phyloP scores from a whole-genome alignment of 768 basidiomycete species.

The Pulveroboletus sp. region DNA sequence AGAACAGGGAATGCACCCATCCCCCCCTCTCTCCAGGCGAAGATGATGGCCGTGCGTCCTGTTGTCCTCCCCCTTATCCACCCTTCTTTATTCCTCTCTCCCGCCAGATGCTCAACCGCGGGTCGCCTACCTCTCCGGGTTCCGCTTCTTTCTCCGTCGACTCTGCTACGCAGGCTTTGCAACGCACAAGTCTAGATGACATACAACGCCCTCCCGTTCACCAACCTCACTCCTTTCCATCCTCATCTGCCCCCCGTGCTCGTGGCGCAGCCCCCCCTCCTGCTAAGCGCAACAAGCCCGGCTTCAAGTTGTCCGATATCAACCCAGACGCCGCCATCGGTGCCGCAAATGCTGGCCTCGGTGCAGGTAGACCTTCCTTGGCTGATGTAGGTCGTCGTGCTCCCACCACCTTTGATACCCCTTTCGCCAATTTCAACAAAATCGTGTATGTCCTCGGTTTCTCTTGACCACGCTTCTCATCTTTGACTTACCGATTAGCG shows the following conservation, averaged over 20 bases:
- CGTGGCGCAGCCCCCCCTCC: slow-evolving; percentile 36
- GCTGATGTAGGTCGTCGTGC: slow-evolving; percentile 36
- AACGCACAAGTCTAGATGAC: slow-evolving; percentile 33
- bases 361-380: slow-evolving; percentile 57
- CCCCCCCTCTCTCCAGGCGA: slow-evolving; percentile 85
- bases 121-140: slow-evolving; percentile 23
- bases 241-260: slow-evolving; percentile 24
- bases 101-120: slow-evolving; percentile 46
- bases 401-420: slow-evolving; percentile 53
- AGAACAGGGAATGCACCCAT: slow-evolving; percentile 57
- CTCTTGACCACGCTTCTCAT: slow-evolving; percentile 3
- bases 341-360: slow-evolving; percentile 63
- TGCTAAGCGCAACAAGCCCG: slow-evolving; percentile 44
- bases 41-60: slow-evolving; percentile 79
- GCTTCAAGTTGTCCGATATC: slow-evolving; percentile 63
- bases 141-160: slow-evolving; percentile 34
- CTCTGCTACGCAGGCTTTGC: slow-evolving; percentile 36
- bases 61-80: not conserved
- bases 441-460: slow-evolving; percentile 67
- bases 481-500: slow-evolving; percentile 42
- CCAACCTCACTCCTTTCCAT: slow-evolving; percentile 35
- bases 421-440: slow-evolving; percentile 89
- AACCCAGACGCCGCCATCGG: slow-evolving; percentile 46
- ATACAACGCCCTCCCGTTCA: slow-evolving; percentile 27
- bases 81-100: slow-evolving; percentile 14